Percentiles rank a stretch among this genome's conserved stretches.
phyloP scores from a whole-genome alignment of 371 early-diverging fungal genomes.

The Cokeromyces recurvatus region DNA sequence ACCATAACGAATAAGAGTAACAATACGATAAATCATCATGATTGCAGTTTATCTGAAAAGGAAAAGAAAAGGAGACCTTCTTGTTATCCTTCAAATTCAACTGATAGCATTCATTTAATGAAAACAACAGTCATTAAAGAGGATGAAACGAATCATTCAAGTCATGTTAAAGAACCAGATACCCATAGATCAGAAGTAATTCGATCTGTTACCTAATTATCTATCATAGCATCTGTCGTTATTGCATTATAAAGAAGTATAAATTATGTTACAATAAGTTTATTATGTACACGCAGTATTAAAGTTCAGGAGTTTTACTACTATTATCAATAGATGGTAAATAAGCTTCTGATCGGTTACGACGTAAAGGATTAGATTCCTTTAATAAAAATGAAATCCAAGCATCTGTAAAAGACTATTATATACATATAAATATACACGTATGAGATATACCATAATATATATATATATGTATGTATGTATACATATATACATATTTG shows the following conservation, averaged over 20 bases:
- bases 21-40: not conserved
- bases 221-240: conserved; percentile 35
- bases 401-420: conserved; percentile 79
- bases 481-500: too few relatives aligned
- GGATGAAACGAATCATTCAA: conserved; percentile 27
- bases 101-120: conserved; percentile 28
- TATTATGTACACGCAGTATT: too few relatives aligned
- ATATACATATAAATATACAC: too few relatives aligned
- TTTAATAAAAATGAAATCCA: conserved; percentile 84
- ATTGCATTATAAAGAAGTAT: too few relatives aligned
- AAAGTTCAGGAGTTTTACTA: too few relatives aligned
- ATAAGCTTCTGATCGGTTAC: conserved; percentile 17
- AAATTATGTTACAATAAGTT: too few relatives aligned
- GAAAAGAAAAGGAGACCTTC: too few relatives aligned
- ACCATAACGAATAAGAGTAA: conserved; percentile 4
- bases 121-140: conserved; percentile 25
- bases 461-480: too few relatives aligned
- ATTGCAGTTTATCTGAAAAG: not conserved
- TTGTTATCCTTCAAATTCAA: conserved; percentile 21
- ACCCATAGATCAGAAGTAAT: conserved; percentile 39
- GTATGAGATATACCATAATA: too few relatives aligned
- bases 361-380: conserved; percentile 47
- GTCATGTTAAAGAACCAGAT: conserved; percentile 43
- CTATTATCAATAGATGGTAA: conserved; percentile 13
- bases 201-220: conserved; percentile 40